Evolutionary conservation across 2,329 filamentous ascomycete genomes (phyloP).

Genomic region (Aspergillus ibericus): DNA sequence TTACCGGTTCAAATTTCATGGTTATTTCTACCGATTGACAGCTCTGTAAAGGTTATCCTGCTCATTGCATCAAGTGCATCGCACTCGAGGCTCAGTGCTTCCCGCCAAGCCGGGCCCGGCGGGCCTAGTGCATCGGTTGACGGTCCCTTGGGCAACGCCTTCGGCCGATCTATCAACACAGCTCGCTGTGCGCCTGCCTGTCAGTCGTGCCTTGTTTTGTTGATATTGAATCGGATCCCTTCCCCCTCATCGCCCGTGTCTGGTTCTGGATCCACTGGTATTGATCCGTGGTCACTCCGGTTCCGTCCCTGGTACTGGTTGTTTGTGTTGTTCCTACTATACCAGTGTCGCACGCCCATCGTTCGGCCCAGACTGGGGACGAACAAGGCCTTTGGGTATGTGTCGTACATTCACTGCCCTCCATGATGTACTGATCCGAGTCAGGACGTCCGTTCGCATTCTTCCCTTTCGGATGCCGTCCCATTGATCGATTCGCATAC

Average conservation of each 20-base stretch:
- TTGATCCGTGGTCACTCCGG: background rate
- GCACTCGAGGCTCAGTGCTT: constrained; percentile 1
- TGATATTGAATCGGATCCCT: background rate
- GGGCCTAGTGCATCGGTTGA: constrained; percentile 15
- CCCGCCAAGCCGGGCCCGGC: constrained; percentile 9
- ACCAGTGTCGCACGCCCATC: background rate
- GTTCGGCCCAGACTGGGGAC: background rate
- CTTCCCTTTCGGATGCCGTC: constrained; percentile 4
- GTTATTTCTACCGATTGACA: background rate
- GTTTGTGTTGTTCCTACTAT: background rate
- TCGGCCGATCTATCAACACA: constrained; percentile 12
- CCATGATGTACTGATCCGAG: background rate
- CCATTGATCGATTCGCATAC: constrained; percentile 12
- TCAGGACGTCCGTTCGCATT: background rate
- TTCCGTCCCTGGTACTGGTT: background rate
- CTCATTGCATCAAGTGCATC: background rate
- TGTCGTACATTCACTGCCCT: background rate
- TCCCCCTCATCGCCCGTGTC: background rate
- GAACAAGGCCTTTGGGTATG: too few relatives aligned
- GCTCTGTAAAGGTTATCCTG: background rate
- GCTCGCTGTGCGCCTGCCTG: constrained; percentile 3
- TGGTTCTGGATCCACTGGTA: background rate
- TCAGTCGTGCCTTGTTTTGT: constrained; percentile 10
- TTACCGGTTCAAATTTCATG: too few relatives aligned
- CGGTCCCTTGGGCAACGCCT: constrained; percentile 24